Evolutionary conservation across 441 rosid genomes (phyloP).

Genomic region (Breynia disticha): DNA sequence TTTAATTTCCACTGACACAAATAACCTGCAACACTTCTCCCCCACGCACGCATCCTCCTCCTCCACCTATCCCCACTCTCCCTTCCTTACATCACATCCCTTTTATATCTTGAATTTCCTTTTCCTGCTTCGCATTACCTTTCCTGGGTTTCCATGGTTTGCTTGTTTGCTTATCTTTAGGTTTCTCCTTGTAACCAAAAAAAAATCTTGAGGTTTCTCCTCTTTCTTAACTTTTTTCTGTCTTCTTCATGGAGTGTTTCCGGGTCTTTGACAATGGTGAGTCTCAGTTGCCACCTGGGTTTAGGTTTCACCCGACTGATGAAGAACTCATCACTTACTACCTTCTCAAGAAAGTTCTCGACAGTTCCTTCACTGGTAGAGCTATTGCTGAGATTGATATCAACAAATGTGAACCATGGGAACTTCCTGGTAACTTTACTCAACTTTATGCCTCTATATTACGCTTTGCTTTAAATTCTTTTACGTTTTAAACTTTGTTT

Average conservation of each 20-base stretch:
- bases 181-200: too few relatives aligned
- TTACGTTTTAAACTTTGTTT: neutral
- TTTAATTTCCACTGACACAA: too few relatives aligned
- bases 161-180: too few relatives aligned
- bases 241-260: slow-evolving; percentile 30
- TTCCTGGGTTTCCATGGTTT: too few relatives aligned
- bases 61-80: too few relatives aligned
- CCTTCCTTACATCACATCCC: too few relatives aligned
- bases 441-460: neutral
- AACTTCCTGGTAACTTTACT: slow-evolving; percentile 59
- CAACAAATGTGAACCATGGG: slow-evolving; percentile 96
- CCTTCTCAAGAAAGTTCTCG: slow-evolving; percentile 74
- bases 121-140: neutral
- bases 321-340: slow-evolving; percentile 87
- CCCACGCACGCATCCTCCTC: too few relatives aligned
- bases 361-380: slow-evolving; percentile 51
- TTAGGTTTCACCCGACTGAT: slow-evolving; percentile 88
- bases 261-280: slow-evolving; percentile 37
- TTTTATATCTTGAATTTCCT: too few relatives aligned
- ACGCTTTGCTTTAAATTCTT: neutral
- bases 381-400: slow-evolving; percentile 87
- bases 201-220: too few relatives aligned
- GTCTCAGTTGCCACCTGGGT: slow-evolving; percentile 74
- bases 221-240: neutral
- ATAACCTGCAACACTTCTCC: too few relatives aligned